These are phyloP conservation scores for Xylaria sp. DNA, from an alignment of 2,329 filamentous ascomycete genomes.

Conservation along the genomic window DNA sequence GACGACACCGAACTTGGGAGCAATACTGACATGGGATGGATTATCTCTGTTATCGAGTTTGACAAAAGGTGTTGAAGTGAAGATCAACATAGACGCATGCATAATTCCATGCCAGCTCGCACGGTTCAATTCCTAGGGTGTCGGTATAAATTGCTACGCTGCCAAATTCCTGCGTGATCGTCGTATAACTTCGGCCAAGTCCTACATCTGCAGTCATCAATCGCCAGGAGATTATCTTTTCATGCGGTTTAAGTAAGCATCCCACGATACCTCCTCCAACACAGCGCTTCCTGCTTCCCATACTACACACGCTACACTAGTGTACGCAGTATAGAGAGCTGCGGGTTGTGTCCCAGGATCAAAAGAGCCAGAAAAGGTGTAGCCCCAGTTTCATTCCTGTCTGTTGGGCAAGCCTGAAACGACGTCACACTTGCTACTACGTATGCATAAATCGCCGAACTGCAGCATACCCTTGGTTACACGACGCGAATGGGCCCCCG, in stretches of 20 bases:
- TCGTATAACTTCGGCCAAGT: slow-evolving; percentile 25
- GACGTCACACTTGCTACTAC: slow-evolving; percentile 30
- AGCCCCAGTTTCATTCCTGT: slow-evolving; percentile 29
- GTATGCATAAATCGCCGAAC: slow-evolving; percentile 23
- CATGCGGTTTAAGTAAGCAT: slow-evolving; percentile 28
- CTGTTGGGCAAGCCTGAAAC: slow-evolving; percentile 32
- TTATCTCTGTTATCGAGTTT: slow-evolving; percentile 2
- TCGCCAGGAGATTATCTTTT: slow-evolving; percentile 30
- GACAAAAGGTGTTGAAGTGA: slow-evolving; percentile 18
- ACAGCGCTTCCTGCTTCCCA: not conserved
- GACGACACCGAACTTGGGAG: slow-evolving; percentile 3
- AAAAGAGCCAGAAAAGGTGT: slow-evolving; percentile 12
- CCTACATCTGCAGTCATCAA: slow-evolving; percentile 36
- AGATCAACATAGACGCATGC: slow-evolving; percentile 32
- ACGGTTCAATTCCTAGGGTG: slow-evolving; percentile 12
- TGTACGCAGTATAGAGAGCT: slow-evolving; percentile 13
- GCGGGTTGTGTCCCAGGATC: slow-evolving; percentile 4
- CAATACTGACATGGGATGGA: not conserved
- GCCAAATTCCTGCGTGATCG: slow-evolving; percentile 11
- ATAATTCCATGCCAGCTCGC: slow-evolving; percentile 30
- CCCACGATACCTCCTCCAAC: not conserved
- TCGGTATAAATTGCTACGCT: slow-evolving; percentile 11
- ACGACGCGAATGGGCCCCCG: slow-evolving; percentile 24
- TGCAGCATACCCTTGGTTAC: slow-evolving; percentile 30
- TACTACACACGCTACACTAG: not conserved